Base-by-base conservation (phyloP, 768 basidiomycete species). In the Podaxis carcinomalis region DNA sequence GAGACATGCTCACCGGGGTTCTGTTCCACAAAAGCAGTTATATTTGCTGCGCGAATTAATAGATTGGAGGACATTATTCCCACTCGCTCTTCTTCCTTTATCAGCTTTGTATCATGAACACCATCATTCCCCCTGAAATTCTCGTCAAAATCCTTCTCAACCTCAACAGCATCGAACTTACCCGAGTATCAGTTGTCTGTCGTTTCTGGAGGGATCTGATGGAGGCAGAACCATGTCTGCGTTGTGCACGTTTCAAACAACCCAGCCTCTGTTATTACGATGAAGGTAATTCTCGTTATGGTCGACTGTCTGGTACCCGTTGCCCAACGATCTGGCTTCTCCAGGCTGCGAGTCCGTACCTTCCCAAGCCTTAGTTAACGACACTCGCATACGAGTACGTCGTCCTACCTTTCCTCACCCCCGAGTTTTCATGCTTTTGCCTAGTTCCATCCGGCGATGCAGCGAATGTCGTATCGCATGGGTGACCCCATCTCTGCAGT, bases 381-480 rank as follows among this genome's bases (percentile, higher is more conserved):
- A 21, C 25, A 19, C 21, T 32, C 57, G n/a, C 27, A 27, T 58
- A 39, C 47, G 57, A 25, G 57, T 51, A 32, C 3, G 49, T 5
- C 21, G 23, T 16, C n/a, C 14, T 27, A 14, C 35, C 14, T 9
- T 21, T 28, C 3, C 27, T 55, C 10, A 16, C 39, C 9, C 32
- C 57, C 23, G 16, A 9, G 14, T 11, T 56, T 16, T 51, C 11
- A 5, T 21, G 11, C 16, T 54, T 3, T n/a, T 35, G 14, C 16
- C n/a, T 36, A 68, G 67, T 50, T 64, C 42, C 65, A 68, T 52
- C 67, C 63, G 23, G 63, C 51, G 5, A 50, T 68, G 47, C 16
- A 54, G 7, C 56, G 52, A 9, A 50, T 64, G 44, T 56, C 54
- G 5, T 68, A 68, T 55, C 59, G 52, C 5, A 62, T 66, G 51